Evolutionary conservation across 2,329 filamentous ascomycete species (phyloP), one percentile per base, ranked within the genome.

Genomic region (Endocalyx cinctus): DNA sequence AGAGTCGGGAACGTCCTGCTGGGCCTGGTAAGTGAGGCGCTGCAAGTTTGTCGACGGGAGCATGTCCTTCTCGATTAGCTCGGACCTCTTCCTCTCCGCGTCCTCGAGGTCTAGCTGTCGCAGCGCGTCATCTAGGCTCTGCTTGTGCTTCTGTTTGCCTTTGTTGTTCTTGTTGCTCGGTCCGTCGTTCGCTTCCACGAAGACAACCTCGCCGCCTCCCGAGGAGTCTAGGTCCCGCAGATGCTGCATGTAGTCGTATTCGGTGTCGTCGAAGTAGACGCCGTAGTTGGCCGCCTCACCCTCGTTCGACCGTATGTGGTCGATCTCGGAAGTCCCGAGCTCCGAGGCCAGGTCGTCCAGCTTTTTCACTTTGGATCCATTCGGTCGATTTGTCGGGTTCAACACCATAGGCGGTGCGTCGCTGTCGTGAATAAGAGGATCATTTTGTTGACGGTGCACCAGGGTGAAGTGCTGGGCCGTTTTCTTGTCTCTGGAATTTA

Each of bases 231-330:
- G 67, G 50, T 97, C 92, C 35, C 88, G 84, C 72, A 98, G 69
- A 63, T 98, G 92, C 62, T 98, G 92, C 92, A 98, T 98, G 66
- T 98, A 98, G 63, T 98, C 92, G 64, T 98, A 98, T 54, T 87
- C 77, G 45, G 86, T 84, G 63, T 98, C 92, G 62, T 98, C 94
- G 60, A 75, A 98, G 70, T 85, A 98, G 45, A 98, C 78, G 44
- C 92, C 92, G 62, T 96, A 79, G 58, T 85, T 86, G 47, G 94
- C 92, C 7, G 94, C 92, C 65, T 98, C 89, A 50, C 94, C 94
- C 63, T 98, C 92, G 59, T 98, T 97, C 36, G 78, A 75, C 48
- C 89, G 81, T 45, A 95, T 79, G 39, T 64, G 65, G 26, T 70
- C 68, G 15, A 73, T 70, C 19, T 82, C 78, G 20, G 74, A 68